Conservation (phyloP, 345 rosid genomes). For the Syzygium aqueum region DNA sequence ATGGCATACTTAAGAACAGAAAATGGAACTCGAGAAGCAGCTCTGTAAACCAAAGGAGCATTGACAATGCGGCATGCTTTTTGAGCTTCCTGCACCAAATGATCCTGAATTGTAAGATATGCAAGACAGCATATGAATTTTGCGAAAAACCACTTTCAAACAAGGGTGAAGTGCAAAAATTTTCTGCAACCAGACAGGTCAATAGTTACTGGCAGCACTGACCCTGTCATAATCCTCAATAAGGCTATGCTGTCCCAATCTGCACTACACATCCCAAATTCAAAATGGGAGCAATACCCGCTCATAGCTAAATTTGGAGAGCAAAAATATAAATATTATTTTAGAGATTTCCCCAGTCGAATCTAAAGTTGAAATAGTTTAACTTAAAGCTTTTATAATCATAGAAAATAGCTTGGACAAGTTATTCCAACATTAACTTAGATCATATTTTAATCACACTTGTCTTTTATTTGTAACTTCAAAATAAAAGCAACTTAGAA, state of each 20-base stretch:
- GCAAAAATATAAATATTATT: neutral
- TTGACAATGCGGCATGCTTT: slow-evolving; percentile 78
- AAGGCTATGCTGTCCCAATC: neutral
- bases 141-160: neutral
- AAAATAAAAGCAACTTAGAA: neutral
- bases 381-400: neutral
- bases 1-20: slow-evolving; percentile 94
- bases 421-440: neutral
- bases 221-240: neutral
- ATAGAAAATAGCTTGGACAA: neutral
- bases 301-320: neutral
- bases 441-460: neutral
- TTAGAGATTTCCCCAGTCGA: neutral
- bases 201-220: neutral
- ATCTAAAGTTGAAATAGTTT: neutral
- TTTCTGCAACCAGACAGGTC: neutral
- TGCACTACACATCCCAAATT: neutral
- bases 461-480: neutral
- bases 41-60: slow-evolving; percentile 80
- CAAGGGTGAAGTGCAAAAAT: neutral
- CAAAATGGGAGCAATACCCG: neutral
- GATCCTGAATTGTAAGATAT: neutral
- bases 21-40: slow-evolving; percentile 75
- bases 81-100: slow-evolving; percentile 55
- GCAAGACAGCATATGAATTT: neutral